Conservation (phyloP, 148 eudicot species). For the Spergularia bocconei region DNA sequence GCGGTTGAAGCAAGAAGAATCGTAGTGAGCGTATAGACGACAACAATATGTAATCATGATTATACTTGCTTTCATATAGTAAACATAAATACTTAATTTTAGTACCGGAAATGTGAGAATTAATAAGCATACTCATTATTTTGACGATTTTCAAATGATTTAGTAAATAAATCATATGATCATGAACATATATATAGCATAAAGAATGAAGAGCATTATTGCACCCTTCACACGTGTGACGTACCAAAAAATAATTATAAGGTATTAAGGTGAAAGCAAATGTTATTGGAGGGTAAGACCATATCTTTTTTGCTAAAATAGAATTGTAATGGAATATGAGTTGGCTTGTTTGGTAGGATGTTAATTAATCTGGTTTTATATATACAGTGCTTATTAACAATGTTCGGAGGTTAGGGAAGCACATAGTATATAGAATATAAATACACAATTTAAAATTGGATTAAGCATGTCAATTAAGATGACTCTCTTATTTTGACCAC, state of each 20-base stretch:
- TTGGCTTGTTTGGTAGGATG: slow-evolving; percentile 32
- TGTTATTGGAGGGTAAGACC: neutral
- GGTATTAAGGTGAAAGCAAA: neutral
- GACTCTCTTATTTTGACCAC: neutral
- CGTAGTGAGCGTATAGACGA: too few species aligned
- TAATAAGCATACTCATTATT: too few species aligned
- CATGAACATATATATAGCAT: neutral
- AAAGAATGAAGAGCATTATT: neutral
- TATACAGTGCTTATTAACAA: slow-evolving; percentile 6
- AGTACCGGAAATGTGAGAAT: too few species aligned
- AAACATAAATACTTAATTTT: too few species aligned
- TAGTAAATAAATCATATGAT: neutral
- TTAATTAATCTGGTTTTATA: slow-evolving; percentile 18
- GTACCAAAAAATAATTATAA: neutral
- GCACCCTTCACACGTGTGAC: slow-evolving; percentile 13
- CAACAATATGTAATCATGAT: too few species aligned
- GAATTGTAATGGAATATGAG: slow-evolving; percentile 8
- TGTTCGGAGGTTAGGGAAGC: slow-evolving; percentile 18
- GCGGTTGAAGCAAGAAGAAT: too few species aligned
- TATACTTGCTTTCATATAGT: too few species aligned
- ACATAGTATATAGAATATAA: neutral
- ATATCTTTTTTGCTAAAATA: slow-evolving; percentile 6
- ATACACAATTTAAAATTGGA: neutral
- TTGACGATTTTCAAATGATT: neutral
- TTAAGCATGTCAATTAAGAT: neutral